phyloP scores from a whole-genome alignment of 169 alveolate genomes.

The Plasmodium adleri region DNA sequence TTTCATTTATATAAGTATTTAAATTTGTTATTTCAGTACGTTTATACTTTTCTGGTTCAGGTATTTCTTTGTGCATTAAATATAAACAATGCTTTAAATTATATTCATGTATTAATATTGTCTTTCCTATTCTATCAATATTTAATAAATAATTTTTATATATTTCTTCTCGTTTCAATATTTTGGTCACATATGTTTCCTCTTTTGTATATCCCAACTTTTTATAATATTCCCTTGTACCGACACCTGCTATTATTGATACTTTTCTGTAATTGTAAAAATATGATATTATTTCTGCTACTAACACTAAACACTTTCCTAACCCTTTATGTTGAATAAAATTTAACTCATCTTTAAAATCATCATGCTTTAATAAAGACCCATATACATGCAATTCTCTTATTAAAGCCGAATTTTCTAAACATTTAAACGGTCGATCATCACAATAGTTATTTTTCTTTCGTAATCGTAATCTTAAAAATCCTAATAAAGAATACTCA shows the following conservation, averaged over 20 bases:
- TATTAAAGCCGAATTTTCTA: conserved; percentile 89
- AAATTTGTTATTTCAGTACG: conserved; percentile 64
- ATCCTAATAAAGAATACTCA: conserved; percentile 86
- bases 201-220: conserved; percentile 96
- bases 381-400: conserved; percentile 96
- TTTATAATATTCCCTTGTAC: conserved; percentile 98
- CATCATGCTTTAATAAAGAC: conserved; percentile 60
- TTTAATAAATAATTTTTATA: conserved; percentile 51
- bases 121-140: conserved; percentile 32
- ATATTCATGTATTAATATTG: conserved; percentile 28
- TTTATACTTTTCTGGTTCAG: conserved; percentile 30
- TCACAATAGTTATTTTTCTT: conserved; percentile 73
- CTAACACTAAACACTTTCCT: conserved; percentile 81
- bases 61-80: conserved; percentile 62
- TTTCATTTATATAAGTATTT: conserved; percentile 47
- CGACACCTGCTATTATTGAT: conserved; percentile 99
- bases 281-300: conserved; percentile 84
- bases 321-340: conserved; percentile 81
- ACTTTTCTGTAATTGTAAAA: conserved; percentile 87
- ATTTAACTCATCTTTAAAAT: conserved; percentile 50
- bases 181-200: conserved; percentile 96
- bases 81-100: conserved; percentile 54
- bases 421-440: conserved; percentile 79
- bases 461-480: conserved; percentile 91
- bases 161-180: conserved; percentile 76